A percentile compares a stretch with the other conserved stretches of the same genome.
Conservation (phyloP, 495 filamentous ascomycete species). For the Trichoderma virens region DNA sequence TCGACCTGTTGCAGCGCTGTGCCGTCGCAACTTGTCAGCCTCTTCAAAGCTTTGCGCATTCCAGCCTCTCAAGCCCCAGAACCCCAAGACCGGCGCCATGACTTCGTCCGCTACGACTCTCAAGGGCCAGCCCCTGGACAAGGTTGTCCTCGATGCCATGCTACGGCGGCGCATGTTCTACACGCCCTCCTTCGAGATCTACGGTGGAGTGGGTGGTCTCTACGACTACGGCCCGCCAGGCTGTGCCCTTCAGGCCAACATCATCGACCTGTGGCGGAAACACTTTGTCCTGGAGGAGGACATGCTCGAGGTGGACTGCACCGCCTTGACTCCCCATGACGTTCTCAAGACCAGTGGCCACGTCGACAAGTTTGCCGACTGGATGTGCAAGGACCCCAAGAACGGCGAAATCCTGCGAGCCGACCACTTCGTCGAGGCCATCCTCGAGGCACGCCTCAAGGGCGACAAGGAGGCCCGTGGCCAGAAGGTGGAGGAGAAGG, state of each 20-base stretch:
- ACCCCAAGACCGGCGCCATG: conserved; percentile 23
- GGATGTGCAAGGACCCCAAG: conserved; percentile 99
- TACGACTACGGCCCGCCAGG: conserved; percentile 83
- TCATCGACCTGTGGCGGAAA: conserved; percentile 88
- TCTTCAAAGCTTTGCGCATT: background rate
- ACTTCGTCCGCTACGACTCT: conserved; percentile 59
- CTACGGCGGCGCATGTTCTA: conserved; percentile 86
- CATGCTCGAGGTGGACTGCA: conserved; percentile 86
- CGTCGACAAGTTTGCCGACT: conserved; percentile 96
- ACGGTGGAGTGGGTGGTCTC: conserved; percentile 77
- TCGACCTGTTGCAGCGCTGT: background rate
- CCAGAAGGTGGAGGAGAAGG: conserved; percentile 60
- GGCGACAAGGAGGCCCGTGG: conserved; percentile 72
- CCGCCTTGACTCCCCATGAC: conserved; percentile 75
- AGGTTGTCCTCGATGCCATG: conserved; percentile 68
- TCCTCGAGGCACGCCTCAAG: conserved; percentile 76
- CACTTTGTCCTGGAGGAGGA: conserved; percentile 83
- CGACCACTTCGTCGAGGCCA: conserved; percentile 91
- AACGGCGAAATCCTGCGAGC: conserved; percentile 93
- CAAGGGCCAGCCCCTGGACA: conserved; percentile 83
- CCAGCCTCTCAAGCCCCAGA: conserved; percentile 4
- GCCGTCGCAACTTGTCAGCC: background rate
- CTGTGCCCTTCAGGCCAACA: conserved; percentile 71
- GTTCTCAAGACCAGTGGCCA: conserved; percentile 95
- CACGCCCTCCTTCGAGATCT: conserved; percentile 91